Base-by-base conservation (phyloP, 2,329 filamentous ascomycete genomes). In the Cercospora sp. region DNA sequence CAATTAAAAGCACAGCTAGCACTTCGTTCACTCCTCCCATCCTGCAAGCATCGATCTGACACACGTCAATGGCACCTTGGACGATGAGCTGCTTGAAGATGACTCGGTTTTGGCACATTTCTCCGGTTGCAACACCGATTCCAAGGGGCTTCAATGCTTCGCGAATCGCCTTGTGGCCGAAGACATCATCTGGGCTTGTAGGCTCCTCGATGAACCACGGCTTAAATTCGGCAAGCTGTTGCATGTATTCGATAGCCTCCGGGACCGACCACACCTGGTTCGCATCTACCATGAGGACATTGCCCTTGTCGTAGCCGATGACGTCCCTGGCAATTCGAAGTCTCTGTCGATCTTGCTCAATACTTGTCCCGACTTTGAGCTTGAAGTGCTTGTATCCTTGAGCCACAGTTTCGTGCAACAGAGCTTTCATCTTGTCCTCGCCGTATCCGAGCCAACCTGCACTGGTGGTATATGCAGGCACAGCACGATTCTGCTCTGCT, bases 51-150 rank as follows among this genome's bases (percentile, higher is more conserved):
- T 97, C 93, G 74, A 95, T 91, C 81, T 97, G 93, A 79, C 92
- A 93, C 21, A 97, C 88, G 76, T 95, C 93, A 74, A 97, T 92
- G 69, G 93, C 92, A 61, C 90, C 90, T 2, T 88, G 84, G 78
- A 90, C 87, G 62, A 97, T 86, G 69, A 97, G 87, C 81, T 97
- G 93, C 86, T 97, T 97, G 87, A 97, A 97, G 76, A 97, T 88
- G 72, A 97, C 91, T 45, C 93, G 89, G 84, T 97, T 97, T 83
- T 97, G 93, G 83, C 92, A 95, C 92, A 97, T 96, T 83, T 97
- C 93, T 71, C 93, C 93, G 0, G 93, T 97, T 7, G 93, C 93
- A 5, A 97, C 93, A 67, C 92, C 92, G 74, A 97, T 92, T 66
- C 87, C 87, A 77, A 88, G 84, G 0, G 91, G 89, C 74, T 86